Base-by-base conservation (phyloP, 805 yeast genomes). In the Kodamaea kaohsiungensis region DNA sequence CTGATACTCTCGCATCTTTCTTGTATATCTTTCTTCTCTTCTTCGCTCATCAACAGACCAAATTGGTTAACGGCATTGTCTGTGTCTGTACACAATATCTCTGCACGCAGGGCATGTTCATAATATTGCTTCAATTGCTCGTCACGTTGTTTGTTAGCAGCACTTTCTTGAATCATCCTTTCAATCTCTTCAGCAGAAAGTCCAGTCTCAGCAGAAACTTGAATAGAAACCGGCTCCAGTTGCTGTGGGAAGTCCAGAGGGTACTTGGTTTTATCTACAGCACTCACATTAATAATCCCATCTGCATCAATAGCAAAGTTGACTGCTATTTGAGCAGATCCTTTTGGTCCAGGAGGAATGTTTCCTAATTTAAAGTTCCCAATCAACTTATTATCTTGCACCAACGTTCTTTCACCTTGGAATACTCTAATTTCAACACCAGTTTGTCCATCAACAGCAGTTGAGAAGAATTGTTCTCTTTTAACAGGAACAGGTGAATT, bases 371-470 rank as follows among this genome's bases (percentile, higher is more conserved):
- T 83, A 68, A 89, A 87, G 62, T 87, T 83, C 38, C 95, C 95
- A 61, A 89, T 86, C 63, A 86, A 62, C 67, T 86, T 88, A 73
- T 89, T 89, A 65, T 88, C 91, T 67, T 84, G 83, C 7, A 89
- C 92, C 57, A 88, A 74, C 0, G 90, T 82, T 67, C 95, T 77
- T 69, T 89, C 96, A 60, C 96, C 96, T 73, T 89, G 95, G 64
- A 75, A 88, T 1, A 88, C 90, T 65, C 87, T 83, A 53, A 88
- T 83, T 58, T 87, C 89, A 35, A 88, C 95, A 37, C 91, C 91
- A 1, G 91, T 89, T 68, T 88, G 96, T 53, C 88, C 88, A 71
- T 88, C 95, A 17, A 89, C 91, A 46, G 91, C 92, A 2, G 96
- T 88, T 13, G 91, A 86, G 68, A 86, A 88, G 5, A 83, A 73